Conservation (phyloP, 2,329 filamentous ascomycete genomes). For the Lachnum nothofagi region DNA sequence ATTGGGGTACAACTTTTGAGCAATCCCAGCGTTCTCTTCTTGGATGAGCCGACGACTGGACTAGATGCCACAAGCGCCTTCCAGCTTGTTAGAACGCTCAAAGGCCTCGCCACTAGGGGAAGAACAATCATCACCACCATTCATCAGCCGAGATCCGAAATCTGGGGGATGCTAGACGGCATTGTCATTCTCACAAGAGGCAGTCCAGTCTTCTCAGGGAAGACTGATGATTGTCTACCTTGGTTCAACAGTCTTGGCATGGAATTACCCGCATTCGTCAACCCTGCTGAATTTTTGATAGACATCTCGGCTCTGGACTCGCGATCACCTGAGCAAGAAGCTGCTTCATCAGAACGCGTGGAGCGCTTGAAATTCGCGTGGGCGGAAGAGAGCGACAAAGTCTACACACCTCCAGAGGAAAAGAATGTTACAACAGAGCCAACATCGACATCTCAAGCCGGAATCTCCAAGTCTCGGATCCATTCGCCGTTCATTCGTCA, state of each 20-base stretch:
- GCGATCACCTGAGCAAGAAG: constrained; percentile 61
- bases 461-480: constrained; percentile 23
- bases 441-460: constrained; percentile 25
- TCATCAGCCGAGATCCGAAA: constrained; percentile 73
- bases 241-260: constrained; percentile 61
- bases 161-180: constrained; percentile 72
- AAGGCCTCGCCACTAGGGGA: constrained; percentile 61
- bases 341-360: constrained; percentile 54
- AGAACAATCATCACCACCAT: constrained; percentile 70
- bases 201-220: constrained; percentile 63
- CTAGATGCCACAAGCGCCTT: constrained; percentile 73
- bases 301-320: constrained; percentile 72
- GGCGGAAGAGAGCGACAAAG: constrained; percentile 37
- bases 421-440: constrained; percentile 7
- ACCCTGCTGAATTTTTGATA: constrained; percentile 72
- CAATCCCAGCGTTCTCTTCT: constrained; percentile 71
- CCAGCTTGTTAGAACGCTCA: constrained; percentile 66
- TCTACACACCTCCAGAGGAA: constrained; percentile 17
- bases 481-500: constrained; percentile 58
- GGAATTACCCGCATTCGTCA: constrained; percentile 64
- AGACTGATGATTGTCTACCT: constrained; percentile 50
- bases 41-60: constrained; percentile 75
- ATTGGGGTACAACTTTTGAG: constrained; percentile 75
- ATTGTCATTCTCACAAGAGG: constrained; percentile 65
- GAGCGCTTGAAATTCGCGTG: constrained; percentile 57